Evolutionary conservation across 345 rosid species (phyloP), one percentile per base, ranked within the genome.

Genomic region (Raphanus raphanistrum): DNA sequence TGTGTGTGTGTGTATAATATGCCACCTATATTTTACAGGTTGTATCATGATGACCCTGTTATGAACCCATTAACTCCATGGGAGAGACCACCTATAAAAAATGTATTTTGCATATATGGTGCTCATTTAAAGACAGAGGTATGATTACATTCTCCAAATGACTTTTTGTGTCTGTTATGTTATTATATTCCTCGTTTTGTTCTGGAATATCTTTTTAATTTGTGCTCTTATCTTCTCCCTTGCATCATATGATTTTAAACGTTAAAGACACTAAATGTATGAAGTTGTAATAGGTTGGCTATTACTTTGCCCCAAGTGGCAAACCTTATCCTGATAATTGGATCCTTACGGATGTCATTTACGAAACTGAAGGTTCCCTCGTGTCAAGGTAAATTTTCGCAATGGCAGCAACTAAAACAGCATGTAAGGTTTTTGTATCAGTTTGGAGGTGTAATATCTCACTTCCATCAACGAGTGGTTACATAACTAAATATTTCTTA

Each of bases 321-420:
- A 95, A 95, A 85, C 97, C 98, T 79, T 95, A 95, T 80, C 99
- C 99, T 84, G 97, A 95, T 85, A 95, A 92, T 78, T 95, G 99
- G 99, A 95, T 92, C 76, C 85, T 91, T 73, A 92, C 99, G 6
- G 99, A 95, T 84, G 27, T 95, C 84, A 84, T 95, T 66, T 92
- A 91, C 66, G 98, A 95, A 84, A 68, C 85, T 63, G 98, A 95
- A 86, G 98, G 99, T 77, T 88, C 92, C 66, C 88, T 95, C 2
- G 52, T 88, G 69, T 85, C 96, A 3, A 85, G 99, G 99, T 90
- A 80, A 78, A 79, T 61, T 29, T 63, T 59, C 12, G 65, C 65
- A 58, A 26, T 43, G 16, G 67, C 54, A 79, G 61, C 57, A 63
- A 74, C 15, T 31, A 67, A 63, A 79, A 16, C 28, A 61, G 71